A percentile compares a stretch with the other conserved stretches of the same genome.
Conservation (phyloP, 1,284 basidiomycete genomes). For the Cutaneotrichosporon cavernicola region DNA sequence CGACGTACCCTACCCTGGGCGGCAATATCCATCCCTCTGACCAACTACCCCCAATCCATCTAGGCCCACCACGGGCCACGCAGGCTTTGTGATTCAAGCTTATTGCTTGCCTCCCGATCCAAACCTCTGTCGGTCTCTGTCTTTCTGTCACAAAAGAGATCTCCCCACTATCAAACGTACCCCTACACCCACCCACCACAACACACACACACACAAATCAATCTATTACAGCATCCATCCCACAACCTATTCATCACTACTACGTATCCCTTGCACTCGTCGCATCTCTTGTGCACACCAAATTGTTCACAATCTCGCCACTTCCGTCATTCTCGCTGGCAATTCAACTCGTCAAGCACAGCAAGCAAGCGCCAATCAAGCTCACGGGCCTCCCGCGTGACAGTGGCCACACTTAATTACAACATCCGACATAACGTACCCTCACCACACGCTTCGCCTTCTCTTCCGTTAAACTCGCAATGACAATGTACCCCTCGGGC, state of each 20-base stretch:
- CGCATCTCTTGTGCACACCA: not conserved
- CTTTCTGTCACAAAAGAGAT: not conserved
- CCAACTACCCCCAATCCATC: not conserved
- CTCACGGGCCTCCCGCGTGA: not conserved
- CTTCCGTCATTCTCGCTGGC: not conserved
- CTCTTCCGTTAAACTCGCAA: not conserved
- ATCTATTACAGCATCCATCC: not conserved
- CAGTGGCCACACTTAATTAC: not conserved
- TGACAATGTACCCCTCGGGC: slow-evolving; percentile 40
- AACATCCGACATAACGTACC: not conserved
- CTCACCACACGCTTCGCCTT: not conserved
- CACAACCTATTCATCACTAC: not conserved
- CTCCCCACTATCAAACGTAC: not conserved
- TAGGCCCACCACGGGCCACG: not conserved
- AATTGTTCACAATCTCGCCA: not conserved
- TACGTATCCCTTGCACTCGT: too few relatives aligned
- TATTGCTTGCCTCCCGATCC: slow-evolving; percentile 13
- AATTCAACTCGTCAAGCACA: not conserved
- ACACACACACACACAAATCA: not conserved
- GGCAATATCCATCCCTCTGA: not conserved
- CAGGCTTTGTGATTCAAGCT: slow-evolving; percentile 10
- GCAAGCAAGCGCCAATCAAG: not conserved
- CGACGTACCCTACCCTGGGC: not conserved
- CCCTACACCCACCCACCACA: not conserved
- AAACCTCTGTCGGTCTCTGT: not conserved